Evolutionary conservation across 2,329 filamentous ascomycete species (phyloP).

Genomic region (Fusarium sp.): DNA sequence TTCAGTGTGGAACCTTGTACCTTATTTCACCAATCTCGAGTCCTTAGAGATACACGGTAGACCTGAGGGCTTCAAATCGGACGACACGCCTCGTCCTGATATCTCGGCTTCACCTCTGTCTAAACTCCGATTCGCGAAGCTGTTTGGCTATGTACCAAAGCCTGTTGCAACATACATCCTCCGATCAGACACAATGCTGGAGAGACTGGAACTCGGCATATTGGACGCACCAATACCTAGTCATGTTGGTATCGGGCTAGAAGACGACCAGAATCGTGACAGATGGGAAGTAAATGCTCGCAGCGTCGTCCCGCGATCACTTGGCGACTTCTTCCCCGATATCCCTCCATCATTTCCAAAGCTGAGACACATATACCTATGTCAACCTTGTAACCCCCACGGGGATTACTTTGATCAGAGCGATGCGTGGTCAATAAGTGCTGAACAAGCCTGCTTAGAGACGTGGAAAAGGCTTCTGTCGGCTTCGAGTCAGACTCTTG

Average conservation of each 20-base stretch:
- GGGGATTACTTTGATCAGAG: conserved; percentile 23
- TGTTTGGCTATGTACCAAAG: conserved; percentile 30
- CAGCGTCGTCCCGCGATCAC: conserved; percentile 14
- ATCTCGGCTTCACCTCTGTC: not conserved
- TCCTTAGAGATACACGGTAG: conserved; percentile 28
- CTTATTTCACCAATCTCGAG: conserved; percentile 30
- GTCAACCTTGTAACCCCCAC: not conserved
- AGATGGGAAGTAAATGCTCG: not conserved
- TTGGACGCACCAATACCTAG: conserved; percentile 14
- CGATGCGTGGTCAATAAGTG: conserved; percentile 17
- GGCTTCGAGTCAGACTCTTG: conserved; percentile 3
- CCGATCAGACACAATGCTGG: not conserved
- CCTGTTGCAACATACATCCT: conserved; percentile 15
- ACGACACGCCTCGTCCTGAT: not conserved
- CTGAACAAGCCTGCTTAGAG: conserved; percentile 2
- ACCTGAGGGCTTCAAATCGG: accelerated
- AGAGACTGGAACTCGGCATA: conserved; percentile 35
- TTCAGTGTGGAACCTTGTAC: conserved; percentile 21
- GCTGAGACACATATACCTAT: conserved; percentile 16
- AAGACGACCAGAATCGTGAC: not conserved
- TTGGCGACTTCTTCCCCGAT: conserved; percentile 7
- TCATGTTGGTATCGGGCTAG: accelerated
- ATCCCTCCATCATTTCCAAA: not conserved
- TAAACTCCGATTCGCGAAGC: conserved; percentile 19
- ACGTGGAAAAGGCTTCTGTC: conserved; percentile 12